Evolutionary conservation across 805 yeast species (phyloP).

Genomic region (Danielia reshetovae): DNA sequence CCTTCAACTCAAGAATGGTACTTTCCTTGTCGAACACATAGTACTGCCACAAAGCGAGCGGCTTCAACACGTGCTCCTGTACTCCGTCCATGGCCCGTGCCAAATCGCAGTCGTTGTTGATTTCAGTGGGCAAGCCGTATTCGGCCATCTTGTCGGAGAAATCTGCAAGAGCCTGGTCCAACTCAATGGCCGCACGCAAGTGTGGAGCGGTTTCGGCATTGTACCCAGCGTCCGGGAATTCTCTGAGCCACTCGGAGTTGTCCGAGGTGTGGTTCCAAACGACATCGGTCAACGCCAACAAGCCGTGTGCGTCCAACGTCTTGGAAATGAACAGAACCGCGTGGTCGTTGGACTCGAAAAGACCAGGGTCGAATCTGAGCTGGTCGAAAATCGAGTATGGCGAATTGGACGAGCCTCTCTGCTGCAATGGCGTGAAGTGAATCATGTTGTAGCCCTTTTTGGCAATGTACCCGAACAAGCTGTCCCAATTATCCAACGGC

Average conservation of each 20-base stretch:
- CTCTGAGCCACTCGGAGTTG: constrained; percentile 79
- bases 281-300: constrained; percentile 83
- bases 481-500: constrained; percentile 59
- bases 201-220: constrained; percentile 87
- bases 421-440: constrained; percentile 91
- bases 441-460: constrained; percentile 90
- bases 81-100: constrained; percentile 62
- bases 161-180: constrained; percentile 64
- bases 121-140: constrained; percentile 58
- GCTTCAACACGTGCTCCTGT: constrained; percentile 60
- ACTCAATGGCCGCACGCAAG: constrained; percentile 74
- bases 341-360: constrained; percentile 54
- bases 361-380: constrained; percentile 62
- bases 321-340: constrained; percentile 48
- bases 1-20: constrained; percentile 37
- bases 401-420: constrained; percentile 85
- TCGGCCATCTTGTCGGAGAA: constrained; percentile 57
- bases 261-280: constrained; percentile 95
- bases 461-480: constrained; percentile 55
- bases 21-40: constrained; percentile 63
- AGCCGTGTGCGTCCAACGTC: constrained; percentile 51
- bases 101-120: constrained; percentile 53
- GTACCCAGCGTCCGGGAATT: constrained; percentile 90
- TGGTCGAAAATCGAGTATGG: constrained; percentile 93
- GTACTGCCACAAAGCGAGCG: constrained; percentile 79